Conservation (phyloP, 202 grass and related monocot species). For the Setaria viridis region DNA sequence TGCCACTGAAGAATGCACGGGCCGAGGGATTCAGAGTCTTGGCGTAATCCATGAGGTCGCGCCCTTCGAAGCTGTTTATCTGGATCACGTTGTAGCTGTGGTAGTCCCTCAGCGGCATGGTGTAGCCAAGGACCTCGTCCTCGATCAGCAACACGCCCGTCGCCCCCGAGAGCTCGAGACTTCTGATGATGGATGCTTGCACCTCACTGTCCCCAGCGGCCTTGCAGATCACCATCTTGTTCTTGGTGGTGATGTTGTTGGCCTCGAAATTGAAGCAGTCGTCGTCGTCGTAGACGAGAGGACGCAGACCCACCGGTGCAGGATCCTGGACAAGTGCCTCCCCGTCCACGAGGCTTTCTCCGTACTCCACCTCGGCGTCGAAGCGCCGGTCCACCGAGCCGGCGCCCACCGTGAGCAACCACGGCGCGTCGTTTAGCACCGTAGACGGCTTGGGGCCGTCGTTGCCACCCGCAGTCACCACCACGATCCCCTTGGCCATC, state of each 20-base stretch:
- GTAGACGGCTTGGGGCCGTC: neutral
- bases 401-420: constrained; percentile 57
- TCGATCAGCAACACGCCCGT: too few species aligned
- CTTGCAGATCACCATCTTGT: too few species aligned
- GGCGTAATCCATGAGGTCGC: constrained; percentile 25
- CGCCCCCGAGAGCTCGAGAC: too few species aligned
- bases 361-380: neutral
- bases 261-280: too few species aligned
- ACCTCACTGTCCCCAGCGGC: too few species aligned
- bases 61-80: neutral
- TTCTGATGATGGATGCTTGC: too few species aligned
- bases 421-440: constrained; percentile 47
- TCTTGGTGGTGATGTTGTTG: too few species aligned
- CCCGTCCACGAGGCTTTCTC: accelerated
- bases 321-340: neutral
- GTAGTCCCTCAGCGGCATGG: too few species aligned
- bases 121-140: too few species aligned
- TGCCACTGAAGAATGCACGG: neutral
- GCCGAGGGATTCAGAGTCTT: neutral
- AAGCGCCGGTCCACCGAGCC: constrained; percentile 41
- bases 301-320: too few species aligned
- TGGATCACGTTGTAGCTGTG: neutral
- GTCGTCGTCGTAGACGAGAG: too few species aligned
- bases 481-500: too few species aligned
- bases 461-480: constrained; percentile 15